Evolutionary conservation across 345 rosid genomes (phyloP), one percentile per base, ranked within the genome.

Genomic region (Lumnitzera racemosa): DNA sequence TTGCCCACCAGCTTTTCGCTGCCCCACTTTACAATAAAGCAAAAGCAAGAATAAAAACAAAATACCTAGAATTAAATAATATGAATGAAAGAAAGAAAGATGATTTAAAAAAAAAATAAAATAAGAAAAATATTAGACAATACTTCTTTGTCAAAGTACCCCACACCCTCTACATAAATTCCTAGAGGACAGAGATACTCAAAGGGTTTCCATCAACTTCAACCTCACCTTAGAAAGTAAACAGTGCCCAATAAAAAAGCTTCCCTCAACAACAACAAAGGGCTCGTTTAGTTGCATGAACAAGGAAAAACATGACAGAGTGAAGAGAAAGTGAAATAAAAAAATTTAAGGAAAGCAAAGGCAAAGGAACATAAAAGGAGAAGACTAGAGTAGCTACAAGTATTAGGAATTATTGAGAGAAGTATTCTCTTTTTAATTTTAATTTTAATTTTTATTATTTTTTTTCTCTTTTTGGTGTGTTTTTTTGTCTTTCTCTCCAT

Each of bases 11-110:
- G 65, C 78, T 76, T 75, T 78, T 67, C 56, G 69, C 66, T 50
- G 67, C 73, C 61, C 76, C 72, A 77, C 87, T 79, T 80, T 80
- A 56, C 69, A 60, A 75, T 64, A 80, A 78, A 76, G 80, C 73
- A 76, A 75, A 78, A 75, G 74, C 67, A 73, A 65, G 57, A 62
- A 57, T 66, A 72, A 54, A 49, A 49, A 43, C 20, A 15, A 63
- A 53, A 63, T 7, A n/a, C n/a, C 46, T 27, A 66, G 63, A 69
- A 61, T 68, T 67, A 49, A 63, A 63, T 57, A 69, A 67, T 69
- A 78, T 48, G 56, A 71, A 53, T 56, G 61, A 71, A 67, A 58
- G 2, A 67, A 17, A 56, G 54, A 67, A 62, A 62, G 51, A 51
- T 20, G 56, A 61, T 60, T 56, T 20, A 20, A 20, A 62, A 55